Evolutionary conservation across 305 asterid genomes (phyloP).

Genomic region (Fraxinus paxiana): DNA sequence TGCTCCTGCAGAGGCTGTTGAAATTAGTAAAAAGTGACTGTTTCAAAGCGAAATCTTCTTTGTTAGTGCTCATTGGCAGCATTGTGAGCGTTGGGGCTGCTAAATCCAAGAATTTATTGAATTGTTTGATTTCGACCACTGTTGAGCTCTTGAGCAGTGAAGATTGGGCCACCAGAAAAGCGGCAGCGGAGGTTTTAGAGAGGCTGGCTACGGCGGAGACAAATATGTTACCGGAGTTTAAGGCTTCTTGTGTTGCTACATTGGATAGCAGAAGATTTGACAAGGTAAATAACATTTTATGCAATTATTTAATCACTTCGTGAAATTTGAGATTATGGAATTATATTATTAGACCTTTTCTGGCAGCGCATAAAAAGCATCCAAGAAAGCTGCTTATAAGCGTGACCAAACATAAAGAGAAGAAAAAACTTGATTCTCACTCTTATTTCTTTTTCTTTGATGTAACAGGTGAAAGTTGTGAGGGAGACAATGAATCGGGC

Average conservation of each 20-base stretch:
- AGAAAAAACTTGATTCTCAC: not conserved
- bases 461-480: constrained; percentile 64
- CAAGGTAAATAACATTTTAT: constrained; percentile 40
- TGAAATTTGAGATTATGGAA: not conserved
- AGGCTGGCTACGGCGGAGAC: constrained; percentile 45
- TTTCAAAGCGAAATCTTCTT: constrained; percentile 66
- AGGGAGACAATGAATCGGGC: constrained; percentile 85
- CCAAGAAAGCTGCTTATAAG: not conserved
- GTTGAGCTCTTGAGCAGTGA: constrained; percentile 61
- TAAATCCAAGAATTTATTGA: constrained; percentile 38
- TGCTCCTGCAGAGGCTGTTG: constrained; percentile 51
- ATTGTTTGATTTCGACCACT: constrained; percentile 36
- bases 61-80: constrained; percentile 50
- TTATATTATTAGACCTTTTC: not conserved
- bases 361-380: not conserved
- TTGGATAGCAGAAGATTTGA: constrained; percentile 68
- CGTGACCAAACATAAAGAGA: not conserved
- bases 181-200: constrained; percentile 74
- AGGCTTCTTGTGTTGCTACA: constrained; percentile 45
- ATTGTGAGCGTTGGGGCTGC: constrained; percentile 49
- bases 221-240: constrained; percentile 40
- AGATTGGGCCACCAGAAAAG: constrained; percentile 81
- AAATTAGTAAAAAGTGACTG: constrained; percentile 53
- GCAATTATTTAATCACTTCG: not conserved
- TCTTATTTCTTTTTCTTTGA: not conserved